Conservation (phyloP, 176 grass and related monocot species). For the Avena sativa region DNA sequence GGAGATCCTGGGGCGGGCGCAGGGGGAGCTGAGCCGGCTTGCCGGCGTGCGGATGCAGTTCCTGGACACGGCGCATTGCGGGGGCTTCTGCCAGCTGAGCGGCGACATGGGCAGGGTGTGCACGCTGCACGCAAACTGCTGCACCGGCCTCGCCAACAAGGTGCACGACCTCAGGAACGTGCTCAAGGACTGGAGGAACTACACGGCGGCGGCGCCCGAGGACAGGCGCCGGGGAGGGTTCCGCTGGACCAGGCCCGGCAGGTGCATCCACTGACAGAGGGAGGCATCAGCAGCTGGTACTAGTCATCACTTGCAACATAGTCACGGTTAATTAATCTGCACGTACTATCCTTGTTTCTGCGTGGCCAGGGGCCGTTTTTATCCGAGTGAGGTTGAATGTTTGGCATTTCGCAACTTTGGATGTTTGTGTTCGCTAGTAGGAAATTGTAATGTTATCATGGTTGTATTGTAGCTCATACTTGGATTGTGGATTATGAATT, state of each 20-base stretch:
- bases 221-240: slow-evolving; percentile 30
- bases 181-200: slow-evolving; percentile 75
- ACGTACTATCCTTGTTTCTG: neutral
- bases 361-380: neutral
- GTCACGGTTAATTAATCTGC: neutral
- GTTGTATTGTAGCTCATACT: too few species aligned
- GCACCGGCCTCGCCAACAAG: slow-evolving; percentile 67
- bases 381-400: neutral
- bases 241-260: slow-evolving; percentile 53
- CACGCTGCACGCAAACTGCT: slow-evolving; percentile 92
- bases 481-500: too few species aligned
- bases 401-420: too few species aligned
- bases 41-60: slow-evolving; percentile 68
- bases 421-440: too few species aligned
- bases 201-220: slow-evolving; percentile 46
- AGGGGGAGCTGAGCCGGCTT: slow-evolving; percentile 26
- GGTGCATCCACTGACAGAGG: slow-evolving; percentile 43
- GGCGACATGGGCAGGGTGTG: slow-evolving; percentile 65
- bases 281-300: neutral
- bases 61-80: slow-evolving; percentile 71
- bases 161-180: slow-evolving; percentile 58
- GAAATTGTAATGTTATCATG: too few species aligned
- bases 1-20: slow-evolving; percentile 47
- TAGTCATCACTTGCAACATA: neutral
- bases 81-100: slow-evolving; percentile 78